Base-by-base conservation (phyloP, 2,329 filamentous ascomycete genomes). In the Penicillium sp. region DNA sequence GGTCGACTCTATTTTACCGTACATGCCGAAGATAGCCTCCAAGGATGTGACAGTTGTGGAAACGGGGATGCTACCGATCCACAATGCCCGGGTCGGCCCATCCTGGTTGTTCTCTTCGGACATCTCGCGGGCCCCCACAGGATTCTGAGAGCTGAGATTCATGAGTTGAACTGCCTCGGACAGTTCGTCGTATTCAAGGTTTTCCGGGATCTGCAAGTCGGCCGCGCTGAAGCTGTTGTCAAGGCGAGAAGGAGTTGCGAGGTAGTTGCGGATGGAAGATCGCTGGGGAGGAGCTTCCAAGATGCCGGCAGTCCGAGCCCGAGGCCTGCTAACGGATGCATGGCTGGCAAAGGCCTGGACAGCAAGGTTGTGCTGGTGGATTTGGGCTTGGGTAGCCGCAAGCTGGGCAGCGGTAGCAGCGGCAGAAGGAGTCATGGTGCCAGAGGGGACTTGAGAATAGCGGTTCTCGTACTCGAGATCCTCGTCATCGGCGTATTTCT, bases 61-160 rank as follows among this genome's bases (percentile, higher is more conserved):
- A 4, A 93, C 92, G 11, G 94, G 94, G 55, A 99, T 97, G 74
- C 93, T 97, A 52, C 94, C 94, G 47, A 99, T 89, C 94, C 94
- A 99, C 52, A 99, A 79, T 32, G 94, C 92, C 67, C 92, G 89
- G 11, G 94, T 97, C 18, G 93, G 93, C 1, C 90, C 91, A 70
- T 97, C 92, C 39, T 96, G 81, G 36, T 86, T 90, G 60, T 86
- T 85, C 60, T 96, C 91, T 55, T 96, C 90, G 9, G 84, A 82
- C 44, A 84, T 82, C 57, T 95, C 83, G 70, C 90, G 81, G 73
- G 87, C 83, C 70, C 84, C 81, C 68, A 87, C 84, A 70, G 82
- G 24, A 8, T 27, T 27, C 8, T 88, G 5, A 64, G 40, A 13
- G 57, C 65, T 65, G 11, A 96, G 77, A 54, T 88, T 88, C 82